Evolutionary conservation across 1,284 basidiomycete species (phyloP).

Genomic region (Ceratobasidium sp.): DNA sequence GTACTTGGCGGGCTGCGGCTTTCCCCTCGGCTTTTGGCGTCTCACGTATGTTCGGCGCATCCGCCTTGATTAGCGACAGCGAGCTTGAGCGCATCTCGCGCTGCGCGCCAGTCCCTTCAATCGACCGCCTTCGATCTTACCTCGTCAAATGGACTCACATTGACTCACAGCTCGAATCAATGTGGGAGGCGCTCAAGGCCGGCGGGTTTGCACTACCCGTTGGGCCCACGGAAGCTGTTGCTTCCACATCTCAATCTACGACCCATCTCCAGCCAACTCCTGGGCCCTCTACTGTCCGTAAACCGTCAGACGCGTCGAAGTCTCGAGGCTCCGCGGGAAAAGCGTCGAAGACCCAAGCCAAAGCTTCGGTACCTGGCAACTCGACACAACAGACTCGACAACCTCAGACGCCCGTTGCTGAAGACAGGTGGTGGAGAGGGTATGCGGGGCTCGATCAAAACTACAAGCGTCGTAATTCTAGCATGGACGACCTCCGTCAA

Average conservation of each 20-base stretch:
- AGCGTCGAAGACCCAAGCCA: not conserved
- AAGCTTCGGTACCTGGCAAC: not conserved
- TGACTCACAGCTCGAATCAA: slow-evolving; percentile 8
- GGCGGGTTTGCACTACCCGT: not conserved
- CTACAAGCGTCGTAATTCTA: slow-evolving; percentile 16
- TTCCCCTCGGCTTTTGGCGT: slow-evolving; percentile 11
- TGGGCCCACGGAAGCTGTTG: not conserved
- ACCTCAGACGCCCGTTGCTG: not conserved
- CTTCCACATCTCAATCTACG: not conserved
- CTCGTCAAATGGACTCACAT: slow-evolving; percentile 12
- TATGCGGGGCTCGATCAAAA: not conserved
- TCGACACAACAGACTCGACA: no score
- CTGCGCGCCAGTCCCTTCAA: slow-evolving; percentile 20
- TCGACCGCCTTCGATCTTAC: slow-evolving; percentile 17
- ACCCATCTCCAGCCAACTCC: not conserved
- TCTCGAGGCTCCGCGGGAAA: not conserved
- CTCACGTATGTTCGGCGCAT: slow-evolving; percentile 16
- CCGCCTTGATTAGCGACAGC: slow-evolving; percentile 13
- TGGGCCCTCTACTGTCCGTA: not conserved
- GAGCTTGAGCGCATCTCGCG: slow-evolving; percentile 36
- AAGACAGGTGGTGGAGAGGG: not conserved
- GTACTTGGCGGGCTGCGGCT: not conserved
- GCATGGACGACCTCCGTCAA: slow-evolving; percentile 12
- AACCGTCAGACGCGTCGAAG: not conserved
- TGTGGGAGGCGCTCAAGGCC: slow-evolving; percentile 25